A percentile compares a stretch with the other conserved stretches of the same genome.
These are phyloP conservation scores for Geotrichum cucujoidarum DNA, from an alignment of 1,139 yeast genomes.

Conservation along the genomic window DNA sequence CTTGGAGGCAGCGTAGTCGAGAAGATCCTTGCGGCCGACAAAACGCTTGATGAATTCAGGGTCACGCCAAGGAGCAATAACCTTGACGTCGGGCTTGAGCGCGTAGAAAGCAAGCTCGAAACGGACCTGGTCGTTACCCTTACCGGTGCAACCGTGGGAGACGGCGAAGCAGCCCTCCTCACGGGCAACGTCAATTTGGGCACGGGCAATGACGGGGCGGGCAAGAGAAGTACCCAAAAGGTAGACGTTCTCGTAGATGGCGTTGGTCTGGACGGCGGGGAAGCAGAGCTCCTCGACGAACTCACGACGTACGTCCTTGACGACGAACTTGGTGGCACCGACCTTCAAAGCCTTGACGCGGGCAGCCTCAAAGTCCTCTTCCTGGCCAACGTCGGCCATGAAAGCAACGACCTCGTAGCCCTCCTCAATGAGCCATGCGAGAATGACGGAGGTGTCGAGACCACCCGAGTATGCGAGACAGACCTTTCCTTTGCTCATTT, in stretches of 20 bases:
- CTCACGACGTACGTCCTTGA: slow-evolving; percentile 91
- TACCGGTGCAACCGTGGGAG: slow-evolving; percentile 98
- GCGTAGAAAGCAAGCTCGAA: slow-evolving; percentile 96
- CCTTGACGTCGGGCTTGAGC: slow-evolving; percentile 91
- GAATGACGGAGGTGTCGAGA: slow-evolving; percentile 92
- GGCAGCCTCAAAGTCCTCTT: slow-evolving; percentile 97
- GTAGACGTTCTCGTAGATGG: slow-evolving; percentile 95
- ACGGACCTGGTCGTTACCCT: slow-evolving; percentile 98
- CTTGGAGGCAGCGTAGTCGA: slow-evolving; percentile 88
- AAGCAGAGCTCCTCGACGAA: slow-evolving; percentile 86
- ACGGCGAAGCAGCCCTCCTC: slow-evolving; percentile 97
- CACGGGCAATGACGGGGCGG: slow-evolving; percentile 97
- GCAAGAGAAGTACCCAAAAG: slow-evolving; percentile 95
- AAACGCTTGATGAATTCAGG: slow-evolving; percentile 91
- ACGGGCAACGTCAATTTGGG: slow-evolving; percentile 95
- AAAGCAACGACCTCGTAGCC: slow-evolving; percentile 98
- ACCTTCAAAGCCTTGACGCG: slow-evolving; percentile 92
- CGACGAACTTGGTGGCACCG: slow-evolving; percentile 94
- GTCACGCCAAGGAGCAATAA: slow-evolving; percentile 99
- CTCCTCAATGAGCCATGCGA: slow-evolving; percentile 96
- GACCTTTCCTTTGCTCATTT: slow-evolving; percentile 94
- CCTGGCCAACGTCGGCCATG: slow-evolving; percentile 97
- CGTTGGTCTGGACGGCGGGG: slow-evolving; percentile 97
- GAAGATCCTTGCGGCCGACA: slow-evolving; percentile 94
- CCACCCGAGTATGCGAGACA: slow-evolving; percentile 99